Evolutionary conservation across 306 rosid species (phyloP), one percentile per base, ranked within the genome.

Genomic region (Lathyrus sativus): DNA sequence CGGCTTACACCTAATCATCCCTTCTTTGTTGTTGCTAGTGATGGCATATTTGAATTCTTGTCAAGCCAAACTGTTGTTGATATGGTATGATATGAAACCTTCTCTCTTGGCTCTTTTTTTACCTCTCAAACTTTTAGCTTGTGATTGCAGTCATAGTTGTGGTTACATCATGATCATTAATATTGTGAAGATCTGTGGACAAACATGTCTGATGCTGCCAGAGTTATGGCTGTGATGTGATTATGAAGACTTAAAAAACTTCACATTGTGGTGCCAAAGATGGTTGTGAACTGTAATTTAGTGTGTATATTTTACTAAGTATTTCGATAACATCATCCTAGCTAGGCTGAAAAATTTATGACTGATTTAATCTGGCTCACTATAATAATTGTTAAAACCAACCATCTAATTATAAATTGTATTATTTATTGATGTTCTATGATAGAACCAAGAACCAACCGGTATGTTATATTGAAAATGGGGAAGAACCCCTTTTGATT

Each of bases 1-100:
- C 81, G 68, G 71, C 87, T 89, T 55, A 74, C 89, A 33, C 85
- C 88, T 41, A 81, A 87, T 81, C 87, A 91, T 79, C 89, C 78
- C 70, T 91, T 91, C 85, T 87, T 89, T 69, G 75, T 91, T 8
- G 85, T 91, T 22, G 98, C 98, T 59, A 91, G 98, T 65, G 98
- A 91, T 70, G 98, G 98, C 11, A 86, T 91, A 42, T 91, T 91
- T n/a, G 96, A 91, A 80, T 91, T 91, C 85, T 78, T 91, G 54
- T 55, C 96, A 14, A 91, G 98, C 79, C 95, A 87, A 74, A 79
- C 87, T n/a, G 92, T 89, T 62, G 85, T 89, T 56, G 79, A 85
- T 74, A 89, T 89, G 98, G 98, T 91, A 91, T 58, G 70, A 29
- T 43, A 55, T 66, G 38, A 54, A 63, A 53, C 46, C 35, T 31